Base-by-base conservation (phyloP, 129 eudicot genomes). In the Chrysanthemum lavandulifolium region DNA sequence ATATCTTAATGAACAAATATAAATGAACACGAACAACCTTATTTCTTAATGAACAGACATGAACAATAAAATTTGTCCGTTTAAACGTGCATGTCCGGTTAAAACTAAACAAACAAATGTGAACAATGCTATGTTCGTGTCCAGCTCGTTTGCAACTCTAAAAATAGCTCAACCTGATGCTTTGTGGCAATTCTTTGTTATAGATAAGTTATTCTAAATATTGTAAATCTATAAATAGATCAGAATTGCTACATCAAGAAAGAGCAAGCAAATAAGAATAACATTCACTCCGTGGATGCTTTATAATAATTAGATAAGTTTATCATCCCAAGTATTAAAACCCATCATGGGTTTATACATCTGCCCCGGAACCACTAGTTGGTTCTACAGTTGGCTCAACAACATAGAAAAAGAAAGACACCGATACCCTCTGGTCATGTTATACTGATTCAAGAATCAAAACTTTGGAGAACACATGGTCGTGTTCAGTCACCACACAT, bases 291-390 rank as follows among this genome's bases (percentile, higher is more conserved):
- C 58, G 14, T 13, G 58, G 58, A 53, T 53, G 57, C 57, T 52
- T 11, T 52, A 40, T 40, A 40, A 40, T 8, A 40, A 40, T 40
- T 6, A 6, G 10, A 40, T 40, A 31, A 31, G 12, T 60, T 19
- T 31, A 14, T 6, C 59, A 16, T 13, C 13, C 19, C 13, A 48
- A 8, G 60, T 61, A 60, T 45, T 58, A 43, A n/a, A 50, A 12
- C 6, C 62, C 15, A 13, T 53, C 45, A 23, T 45, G 76, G 73
- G 76, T 71, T 71, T 57, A 58, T 29, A 75, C 49, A 75, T 66
- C 67, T 54, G 55, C 59, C 59, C n/a, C 13, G 31, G 79, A 75
- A 75, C 58, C 67, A 75, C 79, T 66, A 55, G 5, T 21, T 75
- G 73, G 72, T 66, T 47, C 73, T 23, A 15, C 7, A 56, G n/a